A percentile compares a stretch with the other conserved stretches of the same genome.
phyloP scores from a whole-genome alignment of 1,284 basidiomycete species.

The Vanrija sp. region DNA sequence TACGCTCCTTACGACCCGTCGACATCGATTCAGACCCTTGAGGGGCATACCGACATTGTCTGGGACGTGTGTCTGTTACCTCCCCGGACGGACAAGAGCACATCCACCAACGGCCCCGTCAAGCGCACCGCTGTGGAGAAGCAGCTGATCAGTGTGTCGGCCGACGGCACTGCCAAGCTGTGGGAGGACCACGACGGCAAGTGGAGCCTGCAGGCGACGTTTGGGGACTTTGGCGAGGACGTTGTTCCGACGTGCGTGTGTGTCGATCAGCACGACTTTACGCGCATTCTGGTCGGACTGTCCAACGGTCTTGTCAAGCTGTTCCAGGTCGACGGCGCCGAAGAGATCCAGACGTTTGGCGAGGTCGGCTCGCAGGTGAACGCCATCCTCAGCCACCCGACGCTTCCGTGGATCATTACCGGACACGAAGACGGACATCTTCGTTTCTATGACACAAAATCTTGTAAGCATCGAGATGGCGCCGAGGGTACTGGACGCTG shows the following conservation, averaged over 20 bases:
- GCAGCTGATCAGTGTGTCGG: conserved; percentile 80
- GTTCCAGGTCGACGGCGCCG: conserved; percentile 81
- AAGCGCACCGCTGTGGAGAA: conserved; percentile 29
- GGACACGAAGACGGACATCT: conserved; percentile 94
- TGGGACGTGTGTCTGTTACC: conserved; percentile 75
- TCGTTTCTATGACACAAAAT: conserved; percentile 74
- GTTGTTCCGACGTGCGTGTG: conserved; percentile 70
- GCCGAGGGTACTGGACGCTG: background rate
- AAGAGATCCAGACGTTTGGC: conserved; percentile 64
- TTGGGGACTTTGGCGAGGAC: conserved; percentile 18
- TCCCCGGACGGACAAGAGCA: background rate
- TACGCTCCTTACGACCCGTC: conserved; percentile 85
- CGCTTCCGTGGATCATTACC: conserved; percentile 78
- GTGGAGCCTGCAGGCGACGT: conserved; percentile 26
- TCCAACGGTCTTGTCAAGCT: conserved; percentile 85
- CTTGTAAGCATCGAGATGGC: conserved; percentile 51
- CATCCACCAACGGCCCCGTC: conserved; percentile 1
- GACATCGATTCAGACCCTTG: conserved; percentile 69
- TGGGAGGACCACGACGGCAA: conserved; percentile 60
- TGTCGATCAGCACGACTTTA: conserved; percentile 43
- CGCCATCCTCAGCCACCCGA: conserved; percentile 84
- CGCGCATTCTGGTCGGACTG: conserved; percentile 66
- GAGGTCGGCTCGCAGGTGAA: conserved; percentile 72
- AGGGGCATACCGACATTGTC: conserved; percentile 89
- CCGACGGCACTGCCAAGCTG: conserved; percentile 87